Conservation (phyloP, 352 stramenopile genomes). For the Globisporangium polare region DNA sequence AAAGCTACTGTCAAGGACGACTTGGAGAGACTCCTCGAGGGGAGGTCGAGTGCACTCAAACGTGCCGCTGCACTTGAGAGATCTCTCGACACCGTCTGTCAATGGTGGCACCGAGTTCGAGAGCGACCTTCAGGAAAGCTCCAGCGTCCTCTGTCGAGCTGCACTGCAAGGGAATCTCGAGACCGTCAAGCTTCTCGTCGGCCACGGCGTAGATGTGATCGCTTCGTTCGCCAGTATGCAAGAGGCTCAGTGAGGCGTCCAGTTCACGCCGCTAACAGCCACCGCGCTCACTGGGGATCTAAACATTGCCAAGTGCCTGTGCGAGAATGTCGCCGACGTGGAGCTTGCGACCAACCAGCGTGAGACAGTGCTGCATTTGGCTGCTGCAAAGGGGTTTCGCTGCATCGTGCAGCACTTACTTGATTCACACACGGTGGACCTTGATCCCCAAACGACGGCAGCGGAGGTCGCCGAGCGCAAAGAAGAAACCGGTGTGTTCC, state of each 20-base stretch:
- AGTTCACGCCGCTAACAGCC: not conserved
- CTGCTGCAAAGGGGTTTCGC: not conserved
- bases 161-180: not conserved
- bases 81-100: not conserved
- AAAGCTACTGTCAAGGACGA: too few species aligned
- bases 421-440: not conserved
- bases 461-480: not conserved
- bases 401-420: not conserved
- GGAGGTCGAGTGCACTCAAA: too few species aligned
- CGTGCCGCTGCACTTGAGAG: too few species aligned
- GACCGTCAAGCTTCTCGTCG: not conserved
- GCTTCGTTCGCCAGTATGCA: not conserved
- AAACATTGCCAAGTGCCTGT: not conserved
- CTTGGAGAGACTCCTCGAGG: too few species aligned
- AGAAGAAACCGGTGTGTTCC: not conserved
- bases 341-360: not conserved
- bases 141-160: not conserved
- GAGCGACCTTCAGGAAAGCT: not conserved
- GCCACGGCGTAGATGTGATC: not conserved
- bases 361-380: not conserved
- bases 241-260: not conserved
- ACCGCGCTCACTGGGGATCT: not conserved
- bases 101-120: not conserved
- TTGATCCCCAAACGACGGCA: not conserved
- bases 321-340: not conserved